Conservation (phyloP, 1,284 basidiomycete genomes). For the Pyrrhoderma lamaoense region DNA sequence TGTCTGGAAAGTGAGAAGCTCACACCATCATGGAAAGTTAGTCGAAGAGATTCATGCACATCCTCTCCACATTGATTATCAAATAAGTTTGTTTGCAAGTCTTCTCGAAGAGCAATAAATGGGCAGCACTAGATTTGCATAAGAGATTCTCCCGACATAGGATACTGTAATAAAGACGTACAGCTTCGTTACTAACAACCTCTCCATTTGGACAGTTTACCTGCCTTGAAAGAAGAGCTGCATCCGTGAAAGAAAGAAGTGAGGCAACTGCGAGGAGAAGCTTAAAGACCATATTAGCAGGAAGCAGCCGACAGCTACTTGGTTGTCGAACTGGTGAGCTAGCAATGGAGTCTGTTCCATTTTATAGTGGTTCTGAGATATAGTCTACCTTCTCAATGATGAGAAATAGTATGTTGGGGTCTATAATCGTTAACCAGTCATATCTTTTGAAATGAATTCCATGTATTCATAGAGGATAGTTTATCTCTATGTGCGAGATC, state of each 20-base stretch:
- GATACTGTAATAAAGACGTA: background rate
- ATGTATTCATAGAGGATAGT: too few relatives aligned
- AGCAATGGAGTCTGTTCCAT: too few relatives aligned
- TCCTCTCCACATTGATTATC: conserved; percentile 20
- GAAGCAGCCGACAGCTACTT: too few relatives aligned
- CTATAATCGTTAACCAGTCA: too few relatives aligned
- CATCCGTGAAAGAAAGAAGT: conserved; percentile 6
- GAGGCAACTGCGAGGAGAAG: conserved; percentile 6
- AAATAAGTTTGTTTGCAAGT: conserved; percentile 20
- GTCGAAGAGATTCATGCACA: conserved; percentile 21
- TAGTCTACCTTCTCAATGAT: too few relatives aligned
- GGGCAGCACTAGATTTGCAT: conserved; percentile 18
- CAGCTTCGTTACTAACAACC: conserved; percentile 16
- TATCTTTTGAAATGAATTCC: too few relatives aligned
- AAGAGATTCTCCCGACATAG: background rate
- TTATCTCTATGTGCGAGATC: too few relatives aligned
- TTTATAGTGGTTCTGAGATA: too few relatives aligned
- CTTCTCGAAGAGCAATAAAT: conserved; percentile 21
- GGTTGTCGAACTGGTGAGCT: too few relatives aligned
- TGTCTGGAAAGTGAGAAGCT: conserved; percentile 18
- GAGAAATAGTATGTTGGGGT: too few relatives aligned
- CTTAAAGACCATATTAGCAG: conserved; percentile 13
- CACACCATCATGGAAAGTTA: conserved; percentile 25
- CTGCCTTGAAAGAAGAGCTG: conserved; percentile 12
- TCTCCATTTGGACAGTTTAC: conserved; percentile 21